phyloP scores from a whole-genome alignment of 2,329 filamentous ascomycete genomes.

The Ophiostoma pallidulum region DNA sequence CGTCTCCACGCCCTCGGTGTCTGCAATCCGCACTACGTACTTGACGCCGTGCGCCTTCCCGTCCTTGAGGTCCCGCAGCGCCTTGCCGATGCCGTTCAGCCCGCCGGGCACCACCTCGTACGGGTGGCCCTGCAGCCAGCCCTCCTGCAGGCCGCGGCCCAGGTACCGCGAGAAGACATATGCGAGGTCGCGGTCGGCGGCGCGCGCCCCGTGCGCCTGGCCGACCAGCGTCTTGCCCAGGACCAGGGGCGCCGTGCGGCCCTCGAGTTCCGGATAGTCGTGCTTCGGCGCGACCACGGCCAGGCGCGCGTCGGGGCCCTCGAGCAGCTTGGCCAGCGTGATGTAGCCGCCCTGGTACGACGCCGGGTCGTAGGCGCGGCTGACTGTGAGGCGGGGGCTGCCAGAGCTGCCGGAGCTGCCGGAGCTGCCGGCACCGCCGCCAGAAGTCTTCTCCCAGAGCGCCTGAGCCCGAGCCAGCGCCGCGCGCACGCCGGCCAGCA shows the following conservation, averaged over 20 bases:
- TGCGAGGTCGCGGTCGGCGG: slow-evolving; percentile 26
- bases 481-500: slow-evolving; percentile 30
- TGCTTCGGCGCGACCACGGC: slow-evolving; percentile 19
- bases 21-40: slow-evolving; percentile 44
- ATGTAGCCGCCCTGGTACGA: slow-evolving; percentile 33
- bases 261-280: slow-evolving; percentile 17
- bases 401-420: slow-evolving; percentile 11
- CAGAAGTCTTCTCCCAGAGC: not conserved
- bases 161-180: slow-evolving; percentile 30
- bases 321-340: slow-evolving; percentile 30
- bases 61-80: slow-evolving; percentile 43
- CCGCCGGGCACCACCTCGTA: slow-evolving; percentile 45
- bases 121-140: slow-evolving; percentile 40
- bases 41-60: slow-evolving; percentile 56
- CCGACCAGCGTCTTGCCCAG: slow-evolving; percentile 15
- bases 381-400: slow-evolving; percentile 22
- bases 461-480: slow-evolving; percentile 25
- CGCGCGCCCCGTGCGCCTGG: slow-evolving; percentile 14
- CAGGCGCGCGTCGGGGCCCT: slow-evolving; percentile 22
- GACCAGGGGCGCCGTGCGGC: slow-evolving; percentile 17
- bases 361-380: slow-evolving; percentile 42
- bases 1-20: slow-evolving; percentile 20
- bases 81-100: slow-evolving; percentile 42
- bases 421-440: no score
- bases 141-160: slow-evolving; percentile 34